Conservation (phyloP, 306 rosid genomes). For the Sesbania bispinosa region DNA sequence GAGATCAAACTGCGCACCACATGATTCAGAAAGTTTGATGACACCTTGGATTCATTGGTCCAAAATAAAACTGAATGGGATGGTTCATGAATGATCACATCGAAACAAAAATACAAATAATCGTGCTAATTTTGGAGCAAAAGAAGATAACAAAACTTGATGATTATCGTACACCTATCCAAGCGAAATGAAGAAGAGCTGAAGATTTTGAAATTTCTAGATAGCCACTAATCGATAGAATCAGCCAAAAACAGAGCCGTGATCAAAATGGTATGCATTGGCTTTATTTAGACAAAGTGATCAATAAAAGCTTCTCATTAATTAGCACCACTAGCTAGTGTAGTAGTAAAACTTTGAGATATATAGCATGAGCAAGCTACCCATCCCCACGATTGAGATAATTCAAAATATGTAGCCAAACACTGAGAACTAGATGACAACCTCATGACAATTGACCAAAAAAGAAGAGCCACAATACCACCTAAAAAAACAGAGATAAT, state of each 20-base stretch:
- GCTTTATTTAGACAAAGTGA: slow-evolving; percentile 25
- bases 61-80: slow-evolving; percentile 29
- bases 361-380: background rate
- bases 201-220: slow-evolving; percentile 24
- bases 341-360: background rate
- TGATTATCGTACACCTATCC: slow-evolving; percentile 31
- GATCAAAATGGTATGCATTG: slow-evolving; percentile 31
- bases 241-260: slow-evolving; percentile 43
- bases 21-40: slow-evolving; percentile 20
- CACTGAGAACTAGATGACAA: slow-evolving; percentile 16
- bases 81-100: slow-evolving; percentile 35
- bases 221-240: slow-evolving; percentile 28
- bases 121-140: slow-evolving; percentile 26
- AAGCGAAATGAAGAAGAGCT: slow-evolving; percentile 8
- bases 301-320: slow-evolving; percentile 19
- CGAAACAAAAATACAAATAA: slow-evolving; percentile 29
- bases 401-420: slow-evolving; percentile 5
- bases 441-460: slow-evolving; percentile 14
- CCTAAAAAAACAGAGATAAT: background rate
- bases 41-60: slow-evolving; percentile 5
- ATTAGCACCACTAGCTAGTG: no score
- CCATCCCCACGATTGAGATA: slow-evolving; percentile 14
- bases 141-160: slow-evolving; percentile 34
- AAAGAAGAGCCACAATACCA: slow-evolving; percentile 4
- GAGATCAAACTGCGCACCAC: no score